Percentiles rank a stretch among this genome's conserved stretches.
Conservation (phyloP, 2,329 filamentous ascomycete species). For the Aureobasidium sp. region DNA sequence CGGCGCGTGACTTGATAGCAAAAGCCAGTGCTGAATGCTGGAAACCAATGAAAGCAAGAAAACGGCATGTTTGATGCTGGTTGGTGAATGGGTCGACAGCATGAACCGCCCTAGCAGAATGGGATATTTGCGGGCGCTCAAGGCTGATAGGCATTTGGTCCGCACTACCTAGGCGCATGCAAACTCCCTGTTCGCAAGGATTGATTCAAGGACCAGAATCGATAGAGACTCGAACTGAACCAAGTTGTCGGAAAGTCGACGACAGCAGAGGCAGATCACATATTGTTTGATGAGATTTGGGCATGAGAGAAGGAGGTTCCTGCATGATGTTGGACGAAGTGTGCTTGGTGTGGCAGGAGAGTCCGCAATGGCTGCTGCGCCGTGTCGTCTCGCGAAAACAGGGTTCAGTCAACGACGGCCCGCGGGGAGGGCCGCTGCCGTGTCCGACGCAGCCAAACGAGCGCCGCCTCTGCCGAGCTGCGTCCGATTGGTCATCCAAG, state of each 20-base stretch:
- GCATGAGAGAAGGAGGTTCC: not conserved
- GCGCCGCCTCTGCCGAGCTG: not conserved
- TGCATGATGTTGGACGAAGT: not conserved
- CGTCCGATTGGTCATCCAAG: not conserved
- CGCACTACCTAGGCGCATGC: not conserved
- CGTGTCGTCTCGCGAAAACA: slow-evolving; percentile 5
- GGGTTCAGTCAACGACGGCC: not conserved
- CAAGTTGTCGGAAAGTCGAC: not conserved
- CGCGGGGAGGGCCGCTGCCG: slow-evolving; percentile 4
- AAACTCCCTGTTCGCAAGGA: not conserved
- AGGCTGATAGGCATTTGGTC: not conserved
- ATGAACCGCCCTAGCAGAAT: not conserved
- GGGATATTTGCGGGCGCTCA: not conserved
- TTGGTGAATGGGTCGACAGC: not conserved
- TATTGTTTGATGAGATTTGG: not conserved
- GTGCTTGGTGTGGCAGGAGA: not conserved
- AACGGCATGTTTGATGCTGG: not conserved
- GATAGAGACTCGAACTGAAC: not conserved
- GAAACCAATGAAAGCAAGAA: slow-evolving; percentile 6
- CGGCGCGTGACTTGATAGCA: not conserved
- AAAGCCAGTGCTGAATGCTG: not conserved
- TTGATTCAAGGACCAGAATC: not conserved
- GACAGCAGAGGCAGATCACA: not conserved
- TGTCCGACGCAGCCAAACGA: not conserved
- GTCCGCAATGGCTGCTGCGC: not conserved